Base-by-base conservation (phyloP, 2,329 filamentous ascomycete species). In the Fusarium sp. region DNA sequence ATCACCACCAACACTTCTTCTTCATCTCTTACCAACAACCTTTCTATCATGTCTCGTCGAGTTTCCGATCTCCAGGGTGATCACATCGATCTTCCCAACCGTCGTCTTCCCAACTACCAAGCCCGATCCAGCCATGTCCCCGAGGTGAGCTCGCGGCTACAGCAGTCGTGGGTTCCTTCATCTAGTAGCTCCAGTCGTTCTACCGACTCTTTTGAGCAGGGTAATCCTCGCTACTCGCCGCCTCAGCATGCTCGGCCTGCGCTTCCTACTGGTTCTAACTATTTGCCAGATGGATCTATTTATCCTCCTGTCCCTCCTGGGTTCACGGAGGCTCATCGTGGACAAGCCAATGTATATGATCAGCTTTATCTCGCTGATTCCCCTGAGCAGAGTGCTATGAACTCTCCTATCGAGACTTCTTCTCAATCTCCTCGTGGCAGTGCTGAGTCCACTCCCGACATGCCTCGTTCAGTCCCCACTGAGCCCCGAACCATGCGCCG, bases 281-380 rank as follows among this genome's bases (percentile, higher is more conserved):
- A 42, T 11, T 22, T 42, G 39, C n/a, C 36, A 10, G 38, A 52
- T 17, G 49, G 38, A 6, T 33, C 24, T 13, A 18, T 55, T 18
- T 55, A 15, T n/a, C 38, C 45, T 18, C 45, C 28, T 22, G 24
- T 46, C n/a, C 46, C 53, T 26, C 59, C 59, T 28, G 53, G 59
- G 2, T 52, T 63, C 20, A 52, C 33, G 4, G 53, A 63, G 20
- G 52, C 39, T 18, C 36, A 62, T n/a, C 58, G 58, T 14, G 53
- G 58, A 13, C 38, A 28, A 14, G 50, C 38, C 17, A 15, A 20
- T 15, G 5, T 53, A 6, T 39, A 31, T 17, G 31, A 53, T n/a
- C 7, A 11, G 8, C 18, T 33, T 17, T 9, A 31, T 13, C 28
- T 18, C 6, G 15, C 17, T 9, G 15, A 15, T n/a, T n/a, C 34